Evolutionary conservation across 2,329 filamentous ascomycete species (phyloP), one percentile per base, ranked within the genome.

Genomic region (Penicillium sumatraense): DNA sequence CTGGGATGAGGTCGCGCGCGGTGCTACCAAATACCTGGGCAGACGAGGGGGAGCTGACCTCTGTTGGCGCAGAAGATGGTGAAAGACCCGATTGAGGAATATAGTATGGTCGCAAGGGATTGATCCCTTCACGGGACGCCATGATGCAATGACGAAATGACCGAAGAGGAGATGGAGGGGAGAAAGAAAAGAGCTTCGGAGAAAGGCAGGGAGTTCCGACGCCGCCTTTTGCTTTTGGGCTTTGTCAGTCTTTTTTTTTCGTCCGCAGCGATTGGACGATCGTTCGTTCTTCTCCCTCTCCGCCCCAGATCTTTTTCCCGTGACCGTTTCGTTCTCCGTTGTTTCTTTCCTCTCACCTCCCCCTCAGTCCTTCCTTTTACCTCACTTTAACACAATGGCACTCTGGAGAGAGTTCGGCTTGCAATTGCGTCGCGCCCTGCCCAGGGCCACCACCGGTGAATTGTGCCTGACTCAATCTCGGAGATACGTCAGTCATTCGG

Each of bases 1-100:
- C 93, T 49, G 89, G 88, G 58, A 97, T 87, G 57, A 96, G 88
- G 72, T 95, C 89, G 73, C 92, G 89, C 60, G 92, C 91, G 68
- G 89, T 79, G 69, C 80, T 77, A 63, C 82, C 79, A 67, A 86
- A 81, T 66, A 79, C 81, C 52, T 80, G 75, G 64, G 76, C 73
- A 16, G 81, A 76, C 40, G 76, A 74, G 45, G 78, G 73, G 58
- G 49, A 72, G 49, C 52, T 60, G 50, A 53, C 64, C 62, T 64
- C 71, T 66, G 57, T 67, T 47, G 52, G 71, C 57, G 42, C 71
- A 65, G 54, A 60, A 20, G 77, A 68, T 44, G 79, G 76, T 45
- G 83, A 79, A 27, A 84, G 77, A 31, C 87, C 86, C 57, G 86
- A 85, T 3, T 87, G 86, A 33, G 87, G 87, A 58, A 82, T 77